phyloP scores from a whole-genome alignment of 768 basidiomycete species.

The Pleurotus giganteus region DNA sequence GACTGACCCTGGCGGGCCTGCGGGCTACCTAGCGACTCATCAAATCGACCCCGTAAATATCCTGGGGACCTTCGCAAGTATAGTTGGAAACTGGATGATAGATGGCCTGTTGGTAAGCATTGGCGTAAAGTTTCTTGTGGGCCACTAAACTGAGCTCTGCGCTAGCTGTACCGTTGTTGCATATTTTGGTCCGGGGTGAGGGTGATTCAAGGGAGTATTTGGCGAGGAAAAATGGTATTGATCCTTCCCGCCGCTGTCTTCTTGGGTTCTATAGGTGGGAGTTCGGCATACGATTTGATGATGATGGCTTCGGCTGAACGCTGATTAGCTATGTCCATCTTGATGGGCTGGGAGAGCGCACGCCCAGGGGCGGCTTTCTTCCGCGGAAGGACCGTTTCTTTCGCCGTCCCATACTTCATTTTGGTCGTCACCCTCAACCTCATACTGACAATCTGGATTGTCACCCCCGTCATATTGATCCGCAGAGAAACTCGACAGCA shows the following conservation, averaged over 20 bases:
- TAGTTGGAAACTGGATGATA: background rate
- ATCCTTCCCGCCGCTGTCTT: background rate
- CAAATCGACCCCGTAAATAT: background rate
- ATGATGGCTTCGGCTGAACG: background rate
- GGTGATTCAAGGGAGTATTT: background rate
- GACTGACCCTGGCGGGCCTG: background rate
- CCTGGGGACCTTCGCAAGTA: background rate
- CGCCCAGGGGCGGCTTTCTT: slow-evolving; percentile 28
- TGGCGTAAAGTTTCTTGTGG: background rate
- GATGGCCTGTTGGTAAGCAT: background rate
- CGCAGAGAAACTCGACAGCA: background rate
- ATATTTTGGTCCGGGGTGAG: slow-evolving; percentile 1
- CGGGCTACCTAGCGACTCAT: background rate
- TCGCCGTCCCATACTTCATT: slow-evolving; percentile 29
- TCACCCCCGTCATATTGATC: slow-evolving; percentile 14
- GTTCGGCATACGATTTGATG: background rate
- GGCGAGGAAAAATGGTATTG: background rate
- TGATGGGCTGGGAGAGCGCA: slow-evolving; percentile 26
- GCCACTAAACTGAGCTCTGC: background rate
- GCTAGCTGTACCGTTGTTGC: slow-evolving; percentile 10
- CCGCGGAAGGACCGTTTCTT: slow-evolving; percentile 21
- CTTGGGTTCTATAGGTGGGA: slow-evolving; percentile 1
- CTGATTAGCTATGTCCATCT: slow-evolving; percentile 25
- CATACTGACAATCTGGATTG: slow-evolving; percentile 28
- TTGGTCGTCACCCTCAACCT: slow-evolving; percentile 30